Percentiles rank a stretch among this genome's conserved stretches.
Conservation (phyloP, 129 eudicot species). For the Solidago caesia region DNA sequence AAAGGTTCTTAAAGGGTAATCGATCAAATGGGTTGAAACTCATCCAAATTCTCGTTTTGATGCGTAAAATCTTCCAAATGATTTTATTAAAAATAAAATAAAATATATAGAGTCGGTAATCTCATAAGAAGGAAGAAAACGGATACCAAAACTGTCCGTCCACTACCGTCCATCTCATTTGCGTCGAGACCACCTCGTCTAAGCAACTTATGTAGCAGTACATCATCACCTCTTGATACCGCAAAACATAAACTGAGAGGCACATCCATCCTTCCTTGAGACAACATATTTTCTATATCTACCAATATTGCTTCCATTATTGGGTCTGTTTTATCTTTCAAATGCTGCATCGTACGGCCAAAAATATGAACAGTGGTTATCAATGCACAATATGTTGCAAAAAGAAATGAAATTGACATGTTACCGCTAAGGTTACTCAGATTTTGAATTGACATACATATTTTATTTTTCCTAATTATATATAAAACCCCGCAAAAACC, state of each 20-base stretch:
- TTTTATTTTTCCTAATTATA: too few relatives aligned
- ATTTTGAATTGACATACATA: too few relatives aligned
- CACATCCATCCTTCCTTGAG: constrained; percentile 76
- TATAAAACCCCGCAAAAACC: not conserved
- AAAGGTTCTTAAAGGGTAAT: not conserved
- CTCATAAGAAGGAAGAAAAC: constrained; percentile 10
- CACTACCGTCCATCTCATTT: constrained; percentile 54
- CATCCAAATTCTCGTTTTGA: not conserved
- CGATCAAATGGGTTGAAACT: not conserved
- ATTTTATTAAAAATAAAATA: not conserved
- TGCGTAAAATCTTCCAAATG: not conserved
- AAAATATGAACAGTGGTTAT: not conserved
- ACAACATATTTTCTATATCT: constrained; percentile 62
- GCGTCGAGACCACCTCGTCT: constrained; percentile 70
- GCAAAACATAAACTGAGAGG: constrained; percentile 88
- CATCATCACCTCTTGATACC: constrained; percentile 64
- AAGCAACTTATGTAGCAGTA: constrained; percentile 60
- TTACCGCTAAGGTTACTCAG: too few relatives aligned
- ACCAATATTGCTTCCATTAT: constrained; percentile 49
- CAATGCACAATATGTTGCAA: not conserved
- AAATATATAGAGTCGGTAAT: not conserved
- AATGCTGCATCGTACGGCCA: constrained; percentile 45
- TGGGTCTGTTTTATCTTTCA: constrained; percentile 58
- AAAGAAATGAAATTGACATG: not conserved
- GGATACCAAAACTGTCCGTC: constrained; percentile 70